Percentiles rank a stretch among this genome's conserved stretches.
These are phyloP conservation scores for Stagonosporopsis vannaccii DNA, from an alignment of 2,329 filamentous ascomycete species.

Conservation along the genomic window DNA sequence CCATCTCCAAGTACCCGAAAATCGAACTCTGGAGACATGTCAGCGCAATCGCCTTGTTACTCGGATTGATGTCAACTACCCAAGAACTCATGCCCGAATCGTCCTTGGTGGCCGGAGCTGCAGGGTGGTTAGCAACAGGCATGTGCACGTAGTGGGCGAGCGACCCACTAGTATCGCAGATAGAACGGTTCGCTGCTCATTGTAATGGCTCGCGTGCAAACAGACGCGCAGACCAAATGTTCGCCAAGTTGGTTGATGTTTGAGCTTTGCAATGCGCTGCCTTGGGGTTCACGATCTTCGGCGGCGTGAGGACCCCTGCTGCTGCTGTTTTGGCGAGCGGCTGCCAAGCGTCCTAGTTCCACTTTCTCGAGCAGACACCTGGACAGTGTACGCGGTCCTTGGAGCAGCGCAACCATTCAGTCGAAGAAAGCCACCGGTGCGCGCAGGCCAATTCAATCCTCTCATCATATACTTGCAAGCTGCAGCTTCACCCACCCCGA, in stretches of 20 bases:
- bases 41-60: constrained; percentile 4
- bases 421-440: constrained; percentile 27
- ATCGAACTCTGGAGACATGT: constrained; percentile 79
- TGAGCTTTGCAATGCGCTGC: constrained; percentile 11
- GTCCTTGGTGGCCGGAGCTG: constrained; percentile 96
- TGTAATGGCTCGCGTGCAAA: constrained; percentile 54
- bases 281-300: constrained; percentile 31
- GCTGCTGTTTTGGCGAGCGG: constrained; percentile 30
- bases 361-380: constrained; percentile 50
- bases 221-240: neutral
- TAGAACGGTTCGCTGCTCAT: constrained; percentile 85
- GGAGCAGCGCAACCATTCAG: constrained; percentile 30
- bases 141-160: constrained; percentile 16
- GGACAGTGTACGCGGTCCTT: constrained; percentile 39
- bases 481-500: constrained; percentile 23
- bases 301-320: constrained; percentile 32
- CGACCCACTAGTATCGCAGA: constrained; percentile 90
- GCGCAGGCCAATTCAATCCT: constrained; percentile 27
- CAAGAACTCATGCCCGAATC: constrained; percentile 97
- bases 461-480: constrained; percentile 15
- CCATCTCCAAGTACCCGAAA: constrained; percentile 92
- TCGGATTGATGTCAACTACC: constrained; percentile 61
- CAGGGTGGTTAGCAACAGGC: constrained; percentile 31
- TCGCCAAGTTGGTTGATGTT: constrained; percentile 11
- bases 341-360: constrained; percentile 28